These are phyloP conservation scores for Cercospora brassicicola DNA, from an alignment of 2,329 filamentous ascomycete species.

Conservation along the genomic window DNA sequence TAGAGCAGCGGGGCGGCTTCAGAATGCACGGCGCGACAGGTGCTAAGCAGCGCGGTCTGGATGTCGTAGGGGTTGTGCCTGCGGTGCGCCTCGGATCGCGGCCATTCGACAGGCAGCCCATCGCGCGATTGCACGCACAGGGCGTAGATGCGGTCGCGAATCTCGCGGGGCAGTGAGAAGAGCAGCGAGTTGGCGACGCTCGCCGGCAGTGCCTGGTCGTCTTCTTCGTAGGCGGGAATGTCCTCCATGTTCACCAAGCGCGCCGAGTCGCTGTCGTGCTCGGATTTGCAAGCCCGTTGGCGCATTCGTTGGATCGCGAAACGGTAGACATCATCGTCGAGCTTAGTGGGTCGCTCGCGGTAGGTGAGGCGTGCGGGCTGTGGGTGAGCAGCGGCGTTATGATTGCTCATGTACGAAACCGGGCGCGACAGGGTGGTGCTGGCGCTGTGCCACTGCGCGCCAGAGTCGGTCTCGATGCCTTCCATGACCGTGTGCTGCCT, in stretches of 20 bases:
- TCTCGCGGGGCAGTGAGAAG: conserved; percentile 41
- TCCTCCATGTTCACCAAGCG: conserved; percentile 15
- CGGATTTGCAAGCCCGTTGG: not conserved
- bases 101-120: conserved; percentile 38
- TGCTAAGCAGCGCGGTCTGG: conserved; percentile 37
- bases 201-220: conserved; percentile 25
- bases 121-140: conserved; percentile 35
- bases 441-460: conserved; percentile 28
- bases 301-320: conserved; percentile 26
- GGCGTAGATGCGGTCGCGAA: conserved; percentile 39
- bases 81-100: conserved; percentile 20
- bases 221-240: conserved; percentile 21
- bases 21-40: conserved; percentile 35
- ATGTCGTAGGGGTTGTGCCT: conserved; percentile 26
- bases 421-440: conserved; percentile 39
- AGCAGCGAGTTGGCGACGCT: conserved; percentile 36
- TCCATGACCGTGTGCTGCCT: conserved; percentile 15
- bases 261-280: conserved; percentile 3
- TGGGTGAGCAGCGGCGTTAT: conserved; percentile 20
- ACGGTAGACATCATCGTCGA: conserved; percentile 31
- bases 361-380: conserved; percentile 11
- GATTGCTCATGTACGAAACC: conserved; percentile 38
- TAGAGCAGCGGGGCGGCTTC: conserved; percentile 41
- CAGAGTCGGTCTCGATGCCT: conserved; percentile 3
- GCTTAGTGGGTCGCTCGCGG: conserved; percentile 26